Percentiles rank a stretch among this genome's conserved stretches.
Conservation (phyloP, 2,329 filamentous ascomycete genomes). For the Pseudopithomyces maydicus region DNA sequence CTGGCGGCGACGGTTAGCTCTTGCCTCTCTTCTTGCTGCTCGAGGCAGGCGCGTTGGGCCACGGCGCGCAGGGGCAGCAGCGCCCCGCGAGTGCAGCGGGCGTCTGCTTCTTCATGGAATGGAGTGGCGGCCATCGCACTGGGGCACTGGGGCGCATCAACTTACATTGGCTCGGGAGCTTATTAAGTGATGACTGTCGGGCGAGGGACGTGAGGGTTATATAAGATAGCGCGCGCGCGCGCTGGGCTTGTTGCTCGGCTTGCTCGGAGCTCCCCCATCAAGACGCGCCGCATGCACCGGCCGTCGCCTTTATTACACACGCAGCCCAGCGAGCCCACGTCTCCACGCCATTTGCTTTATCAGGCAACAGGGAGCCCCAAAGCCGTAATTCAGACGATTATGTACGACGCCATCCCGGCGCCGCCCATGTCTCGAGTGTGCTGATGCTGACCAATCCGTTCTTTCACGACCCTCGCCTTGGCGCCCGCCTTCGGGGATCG, state of each 20-base stretch:
- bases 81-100: conserved; percentile 6
- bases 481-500: neutral
- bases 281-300: neutral
- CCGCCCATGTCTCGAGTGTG: conserved; percentile 9
- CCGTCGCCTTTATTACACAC: neutral
- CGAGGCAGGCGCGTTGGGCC: neutral
- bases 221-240: neutral
- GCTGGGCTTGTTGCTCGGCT: neutral
- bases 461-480: conserved; percentile 10
- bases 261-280: neutral
- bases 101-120: neutral
- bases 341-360: neutral
- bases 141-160: conserved; percentile 14
- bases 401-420: conserved; percentile 17
- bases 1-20: conserved; percentile 18
- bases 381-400: neutral
- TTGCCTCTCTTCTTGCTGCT: neutral
- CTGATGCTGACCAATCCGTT: conserved; percentile 14
- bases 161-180: conserved; percentile 12
- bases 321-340: neutral
- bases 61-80: conserved; percentile 4
- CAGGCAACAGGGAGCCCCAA: neutral
- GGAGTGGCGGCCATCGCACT: neutral
- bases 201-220: conserved; percentile 5
- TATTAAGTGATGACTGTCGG: conserved; percentile 24